These are phyloP conservation scores for Arabis alpina DNA, from an alignment of 345 rosid species.

Conservation along the genomic window DNA sequence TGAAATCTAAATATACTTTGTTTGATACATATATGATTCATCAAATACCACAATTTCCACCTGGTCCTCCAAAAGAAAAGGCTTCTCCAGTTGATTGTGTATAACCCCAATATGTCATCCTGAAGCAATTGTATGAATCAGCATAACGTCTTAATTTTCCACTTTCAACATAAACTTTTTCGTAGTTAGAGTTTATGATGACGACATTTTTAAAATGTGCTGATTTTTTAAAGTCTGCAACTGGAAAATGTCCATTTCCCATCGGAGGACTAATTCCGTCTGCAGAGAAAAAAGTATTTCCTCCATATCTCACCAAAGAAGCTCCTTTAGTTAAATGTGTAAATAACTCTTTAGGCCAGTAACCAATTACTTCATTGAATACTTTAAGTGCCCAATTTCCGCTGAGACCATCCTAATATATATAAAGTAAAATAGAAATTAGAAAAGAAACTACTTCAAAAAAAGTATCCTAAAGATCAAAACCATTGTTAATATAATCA, in stretches of 20 bases:
- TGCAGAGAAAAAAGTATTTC: conserved; percentile 1
- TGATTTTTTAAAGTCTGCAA: background rate
- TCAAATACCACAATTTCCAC: conserved; percentile 16
- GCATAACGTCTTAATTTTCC: background rate
- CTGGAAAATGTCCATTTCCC: conserved; percentile 32
- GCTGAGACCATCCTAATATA: conserved; percentile 21
- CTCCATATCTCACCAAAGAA: conserved; percentile 29
- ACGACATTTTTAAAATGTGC: conserved; percentile 5
- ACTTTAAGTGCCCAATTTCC: conserved; percentile 31
- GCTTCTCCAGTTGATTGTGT: background rate
- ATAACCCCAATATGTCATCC: conserved; percentile 1
- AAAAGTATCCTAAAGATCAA: background rate
- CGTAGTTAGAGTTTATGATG: background rate
- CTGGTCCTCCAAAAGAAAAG: conserved; percentile 33
- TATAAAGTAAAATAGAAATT: background rate
- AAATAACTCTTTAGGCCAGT: conserved; percentile 30
- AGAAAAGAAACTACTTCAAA: background rate
- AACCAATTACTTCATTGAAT: conserved; percentile 13
- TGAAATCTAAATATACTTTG: background rate
- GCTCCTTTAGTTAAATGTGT: conserved; percentile 22
- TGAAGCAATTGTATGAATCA: background rate
- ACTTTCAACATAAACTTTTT: background rate
- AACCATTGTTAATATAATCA: background rate
- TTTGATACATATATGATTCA: background rate
- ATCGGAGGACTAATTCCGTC: conserved; percentile 27